phyloP scores from a whole-genome alignment of 169 alveolate species.

The Cyclospora cayetanensis region DNA sequence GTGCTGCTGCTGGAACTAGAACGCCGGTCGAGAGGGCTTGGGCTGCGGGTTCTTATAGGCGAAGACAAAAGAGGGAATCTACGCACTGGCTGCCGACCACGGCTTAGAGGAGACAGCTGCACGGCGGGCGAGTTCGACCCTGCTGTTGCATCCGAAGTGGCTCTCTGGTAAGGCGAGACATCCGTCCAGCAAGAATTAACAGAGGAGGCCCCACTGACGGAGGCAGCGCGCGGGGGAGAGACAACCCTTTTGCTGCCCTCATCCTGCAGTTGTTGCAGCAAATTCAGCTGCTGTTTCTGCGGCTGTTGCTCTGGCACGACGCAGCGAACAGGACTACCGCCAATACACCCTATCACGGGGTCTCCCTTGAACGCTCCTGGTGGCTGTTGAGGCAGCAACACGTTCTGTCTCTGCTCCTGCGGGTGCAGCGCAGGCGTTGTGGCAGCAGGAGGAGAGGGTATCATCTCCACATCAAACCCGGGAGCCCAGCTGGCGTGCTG shows the following conservation, averaged over 20 bases:
- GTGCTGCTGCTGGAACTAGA: constrained; percentile 38
- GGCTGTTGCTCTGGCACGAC: background rate
- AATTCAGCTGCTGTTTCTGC: background rate
- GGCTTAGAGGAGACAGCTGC: constrained; percentile 43
- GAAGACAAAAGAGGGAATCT: background rate
- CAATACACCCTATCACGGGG: constrained; percentile 7
- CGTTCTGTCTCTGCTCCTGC: background rate
- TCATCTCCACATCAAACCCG: constrained; percentile 24
- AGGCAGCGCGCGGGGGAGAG: background rate
- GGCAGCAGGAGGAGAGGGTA: constrained; percentile 55
- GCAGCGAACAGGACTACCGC: constrained; percentile 58
- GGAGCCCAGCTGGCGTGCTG: constrained; percentile 40
- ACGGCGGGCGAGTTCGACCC: background rate
- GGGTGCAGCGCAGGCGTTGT: constrained; percentile 53
- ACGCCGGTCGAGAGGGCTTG: constrained; percentile 33
- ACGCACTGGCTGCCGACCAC: constrained; percentile 35
- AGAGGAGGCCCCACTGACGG: constrained; percentile 21
- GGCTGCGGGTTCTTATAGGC: constrained; percentile 47
- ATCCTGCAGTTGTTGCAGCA: background rate
- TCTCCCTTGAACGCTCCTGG: constrained; percentile 48
- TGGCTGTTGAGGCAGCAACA: constrained; percentile 38
- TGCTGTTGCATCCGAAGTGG: background rate
- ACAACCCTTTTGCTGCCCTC: constrained; percentile 33
- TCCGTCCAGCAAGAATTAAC: constrained; percentile 8
- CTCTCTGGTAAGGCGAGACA: background rate